Conservation (phyloP, 495 filamentous ascomycete genomes). For the Glarea lozoyensis region DNA sequence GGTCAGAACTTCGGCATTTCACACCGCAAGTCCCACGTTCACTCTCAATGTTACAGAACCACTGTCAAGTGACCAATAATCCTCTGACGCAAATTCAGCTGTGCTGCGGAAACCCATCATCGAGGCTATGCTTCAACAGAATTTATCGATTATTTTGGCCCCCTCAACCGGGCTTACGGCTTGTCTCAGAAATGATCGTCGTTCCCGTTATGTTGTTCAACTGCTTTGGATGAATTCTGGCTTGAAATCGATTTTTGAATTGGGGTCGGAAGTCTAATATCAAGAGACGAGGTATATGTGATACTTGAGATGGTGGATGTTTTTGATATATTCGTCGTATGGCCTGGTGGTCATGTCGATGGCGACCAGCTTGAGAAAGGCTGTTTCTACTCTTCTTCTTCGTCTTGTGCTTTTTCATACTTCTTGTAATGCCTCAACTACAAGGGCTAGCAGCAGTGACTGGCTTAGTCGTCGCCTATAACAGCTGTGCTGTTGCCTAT, state of each 20-base stretch:
- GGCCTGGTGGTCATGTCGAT: neutral
- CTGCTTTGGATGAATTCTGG: neutral
- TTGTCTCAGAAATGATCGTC: neutral
- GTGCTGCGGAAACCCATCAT: neutral
- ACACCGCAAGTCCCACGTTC: neutral
- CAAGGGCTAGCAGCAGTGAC: constrained; percentile 1
- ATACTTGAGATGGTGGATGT: too few relatives aligned
- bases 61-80: neutral
- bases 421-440: neutral
- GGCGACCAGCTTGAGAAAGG: neutral
- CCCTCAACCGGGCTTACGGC: too few relatives aligned
- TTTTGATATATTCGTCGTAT: neutral
- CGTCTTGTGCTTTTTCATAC: too few relatives aligned
- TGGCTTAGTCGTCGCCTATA: neutral
- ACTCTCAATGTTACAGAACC: neutral
- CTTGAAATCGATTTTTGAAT: neutral
- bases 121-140: neutral
- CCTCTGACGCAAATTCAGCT: neutral
- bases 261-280: neutral
- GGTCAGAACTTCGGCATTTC: too few relatives aligned
- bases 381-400: neutral
- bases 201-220: neutral
- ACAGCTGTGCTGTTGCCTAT: neutral
- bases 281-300: too few relatives aligned
- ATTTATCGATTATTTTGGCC: neutral